Evolutionary conservation across 2,329 filamentous ascomycete genomes (phyloP).

Genomic region (Ceratocystis eucalypticola): DNA sequence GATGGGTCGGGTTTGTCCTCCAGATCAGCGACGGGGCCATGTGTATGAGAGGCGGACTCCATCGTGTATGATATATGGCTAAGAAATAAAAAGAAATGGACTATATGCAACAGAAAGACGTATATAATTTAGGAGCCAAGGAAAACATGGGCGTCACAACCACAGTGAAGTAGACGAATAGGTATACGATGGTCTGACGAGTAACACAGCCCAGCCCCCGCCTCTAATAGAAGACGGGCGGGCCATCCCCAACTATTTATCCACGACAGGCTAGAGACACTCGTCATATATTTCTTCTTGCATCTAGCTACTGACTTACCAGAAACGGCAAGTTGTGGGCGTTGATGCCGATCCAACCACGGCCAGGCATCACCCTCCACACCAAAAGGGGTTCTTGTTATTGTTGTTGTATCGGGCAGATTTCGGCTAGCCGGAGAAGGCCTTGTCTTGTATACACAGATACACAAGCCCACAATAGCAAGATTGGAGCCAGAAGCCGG

Average conservation of each 20-base stretch:
- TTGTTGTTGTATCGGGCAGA: not conserved
- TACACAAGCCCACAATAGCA: not conserved
- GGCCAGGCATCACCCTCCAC: not conserved
- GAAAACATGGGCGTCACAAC: not conserved
- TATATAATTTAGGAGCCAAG: not conserved
- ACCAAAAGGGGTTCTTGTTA: not conserved
- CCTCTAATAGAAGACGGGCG: not conserved
- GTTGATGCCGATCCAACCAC: not conserved
- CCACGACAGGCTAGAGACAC: not conserved
- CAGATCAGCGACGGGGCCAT: slow-evolving; percentile 3
- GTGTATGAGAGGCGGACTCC: not conserved
- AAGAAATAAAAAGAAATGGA: not conserved
- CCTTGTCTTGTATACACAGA: not conserved
- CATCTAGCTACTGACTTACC: not conserved
- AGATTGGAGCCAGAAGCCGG: not conserved
- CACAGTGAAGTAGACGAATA: no score
- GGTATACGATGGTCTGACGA: no score
- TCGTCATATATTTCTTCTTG: not conserved
- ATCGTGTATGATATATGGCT: not conserved
- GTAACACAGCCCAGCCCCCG: no score
- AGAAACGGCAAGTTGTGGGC: not conserved
- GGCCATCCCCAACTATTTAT: not conserved
- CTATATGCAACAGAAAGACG: not conserved
- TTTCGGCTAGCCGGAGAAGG: not conserved
- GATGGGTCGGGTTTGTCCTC: not conserved